phyloP scores from a whole-genome alignment of 129 eudicot species.

The Saposhnikovia divaricata region DNA sequence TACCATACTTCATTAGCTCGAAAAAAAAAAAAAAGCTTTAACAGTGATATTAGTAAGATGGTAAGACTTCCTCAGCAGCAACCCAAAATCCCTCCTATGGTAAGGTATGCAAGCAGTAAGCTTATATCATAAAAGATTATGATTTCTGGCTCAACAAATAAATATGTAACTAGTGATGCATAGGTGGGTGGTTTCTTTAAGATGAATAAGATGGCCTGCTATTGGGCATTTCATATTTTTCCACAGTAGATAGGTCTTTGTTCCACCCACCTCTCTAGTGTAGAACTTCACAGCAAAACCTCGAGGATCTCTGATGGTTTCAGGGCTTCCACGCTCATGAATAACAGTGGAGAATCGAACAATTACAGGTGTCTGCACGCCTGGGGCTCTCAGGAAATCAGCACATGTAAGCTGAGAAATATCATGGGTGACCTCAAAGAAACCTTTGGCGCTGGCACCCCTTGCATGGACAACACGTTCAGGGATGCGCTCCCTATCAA shows the following conservation, averaged over 20 bases:
- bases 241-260: background rate
- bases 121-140: background rate
- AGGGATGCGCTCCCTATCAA: constrained; percentile 78
- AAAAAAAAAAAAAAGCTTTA: no score
- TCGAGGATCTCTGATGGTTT: constrained; percentile 81
- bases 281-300: constrained; percentile 88
- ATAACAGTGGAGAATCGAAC: constrained; percentile 88
- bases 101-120: background rate
- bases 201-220: background rate
- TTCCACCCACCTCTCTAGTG: constrained; percentile 61
- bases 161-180: background rate
- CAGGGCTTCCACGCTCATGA: constrained; percentile 90
- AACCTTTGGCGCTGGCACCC: constrained; percentile 93
- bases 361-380: constrained; percentile 80
- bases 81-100: background rate
- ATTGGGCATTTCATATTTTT: no score
- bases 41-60: background rate
- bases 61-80: background rate
- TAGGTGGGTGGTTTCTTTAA: background rate
- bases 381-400: constrained; percentile 79
- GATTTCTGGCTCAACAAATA: background rate
- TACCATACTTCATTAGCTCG: background rate
- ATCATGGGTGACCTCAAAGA: constrained; percentile 89
- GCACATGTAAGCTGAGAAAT: constrained; percentile 71
- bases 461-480: constrained; percentile 94